Conservation (phyloP, 331 rosid species). For the Cydonia oblonga region DNA sequence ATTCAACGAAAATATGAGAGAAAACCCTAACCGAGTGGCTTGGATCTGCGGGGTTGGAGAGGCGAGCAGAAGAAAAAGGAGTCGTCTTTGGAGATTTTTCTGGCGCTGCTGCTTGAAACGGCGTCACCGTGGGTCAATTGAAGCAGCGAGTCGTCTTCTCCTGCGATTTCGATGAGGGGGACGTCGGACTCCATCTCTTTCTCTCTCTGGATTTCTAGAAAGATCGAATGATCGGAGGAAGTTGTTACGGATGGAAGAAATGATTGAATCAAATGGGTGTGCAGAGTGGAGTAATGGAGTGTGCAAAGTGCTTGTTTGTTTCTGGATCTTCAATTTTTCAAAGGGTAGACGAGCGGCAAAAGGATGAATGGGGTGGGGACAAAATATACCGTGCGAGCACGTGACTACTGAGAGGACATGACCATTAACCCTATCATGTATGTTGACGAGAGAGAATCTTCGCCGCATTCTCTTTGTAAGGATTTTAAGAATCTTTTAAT, state of each 20-base stretch:
- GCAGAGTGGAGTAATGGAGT: background rate
- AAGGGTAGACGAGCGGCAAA: slow-evolving; percentile 1
- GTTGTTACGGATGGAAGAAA: background rate
- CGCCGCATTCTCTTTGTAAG: no score
- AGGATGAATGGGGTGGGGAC: background rate
- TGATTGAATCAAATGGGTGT: background rate
- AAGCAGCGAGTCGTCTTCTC: slow-evolving; percentile 68
- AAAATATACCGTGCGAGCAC: background rate
- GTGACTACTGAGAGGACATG: background rate
- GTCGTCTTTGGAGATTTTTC: background rate
- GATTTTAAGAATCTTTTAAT: no score
- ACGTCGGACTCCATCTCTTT: slow-evolving; percentile 48
- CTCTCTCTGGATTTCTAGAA: background rate
- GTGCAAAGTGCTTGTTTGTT: background rate
- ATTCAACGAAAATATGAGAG: background rate
- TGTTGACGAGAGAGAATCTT: no score
- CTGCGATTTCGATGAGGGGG: slow-evolving; percentile 56
- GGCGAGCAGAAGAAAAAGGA: slow-evolving; percentile 64
- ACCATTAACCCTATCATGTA: no score
- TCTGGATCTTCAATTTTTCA: slow-evolving; percentile 5
- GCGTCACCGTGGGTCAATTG: slow-evolving; percentile 18
- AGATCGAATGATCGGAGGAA: background rate
- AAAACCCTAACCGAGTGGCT: slow-evolving; percentile 38
- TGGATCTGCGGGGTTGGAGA: slow-evolving; percentile 43
- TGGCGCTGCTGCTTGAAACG: background rate